Base-by-base conservation (phyloP, 371 early-diverging fungal genomes). In the Mortierella sp. region DNA sequence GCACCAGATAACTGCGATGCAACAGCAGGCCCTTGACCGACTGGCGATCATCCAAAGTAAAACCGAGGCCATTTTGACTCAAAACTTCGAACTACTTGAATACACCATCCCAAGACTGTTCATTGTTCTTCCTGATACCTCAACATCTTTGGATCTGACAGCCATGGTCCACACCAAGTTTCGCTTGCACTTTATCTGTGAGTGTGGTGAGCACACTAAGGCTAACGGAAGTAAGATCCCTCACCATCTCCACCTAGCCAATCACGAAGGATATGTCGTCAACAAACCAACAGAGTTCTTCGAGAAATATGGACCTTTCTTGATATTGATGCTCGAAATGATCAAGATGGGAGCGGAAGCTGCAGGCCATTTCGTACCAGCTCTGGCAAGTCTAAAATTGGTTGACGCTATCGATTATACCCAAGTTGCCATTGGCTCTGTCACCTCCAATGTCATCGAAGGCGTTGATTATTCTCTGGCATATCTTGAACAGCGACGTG, bases 141-240 rank as follows among this genome's bases (percentile, higher is more conserved):
- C 63, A 17, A 37, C 43, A 6, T 15, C 22, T 4, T 72, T 45
- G 31, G 72, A 72, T 35, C 67, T 63, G 2, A 17, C 22, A 13
- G 51, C 22, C 40, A 56, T 45, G 53, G 31, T 56, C 49, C 22
- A 51, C 34, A 66, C 61, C 32, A 65, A 61, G 57, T 72, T 72
- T 47, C 72, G 72, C 15, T 54, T 72, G 34, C 66, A 56, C 7
- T 65, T 72, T 34, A 62, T 72, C 13, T 72, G 72, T 40, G 72
- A 72, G 61, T 72, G 72, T 26, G 72, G 72, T 3, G 61, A 65
- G n/a, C 66, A 72, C 31, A 72, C 66, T 28, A 53, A 55, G 57
- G 17, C 55, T 2, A 19, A 6, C 19, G 37, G 51, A 13, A 60
- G 45, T 54, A 64, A 58, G 43, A 28, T 42, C 0, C 72, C 66